These are phyloP conservation scores for Coix lacrymajobi DNA, from an alignment of 176 grass and related monocot species.

Conservation along the genomic window DNA sequence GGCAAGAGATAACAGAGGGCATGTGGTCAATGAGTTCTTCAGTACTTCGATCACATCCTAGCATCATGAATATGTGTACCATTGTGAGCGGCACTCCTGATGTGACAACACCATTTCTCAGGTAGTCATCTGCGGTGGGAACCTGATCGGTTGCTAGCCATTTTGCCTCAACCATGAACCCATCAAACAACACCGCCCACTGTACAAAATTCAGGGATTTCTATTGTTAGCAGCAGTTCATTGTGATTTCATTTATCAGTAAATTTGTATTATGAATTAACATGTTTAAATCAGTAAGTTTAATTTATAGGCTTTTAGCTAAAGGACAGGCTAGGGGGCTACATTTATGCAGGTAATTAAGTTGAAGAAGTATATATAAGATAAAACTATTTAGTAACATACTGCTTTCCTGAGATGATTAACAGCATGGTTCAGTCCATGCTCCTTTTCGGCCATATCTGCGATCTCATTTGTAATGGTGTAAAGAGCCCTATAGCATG, in stretches of 20 bases:
- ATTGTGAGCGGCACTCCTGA: constrained; percentile 27
- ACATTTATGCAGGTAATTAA: background rate
- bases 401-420: constrained; percentile 40
- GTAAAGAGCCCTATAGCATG: constrained; percentile 45
- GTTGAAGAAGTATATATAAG: background rate
- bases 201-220: background rate
- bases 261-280: background rate
- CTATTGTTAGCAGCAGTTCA: background rate
- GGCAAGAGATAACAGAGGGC: constrained; percentile 19
- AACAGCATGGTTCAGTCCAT: constrained; percentile 38
- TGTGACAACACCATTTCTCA: constrained; percentile 45
- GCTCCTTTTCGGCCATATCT: constrained; percentile 15
- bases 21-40: background rate
- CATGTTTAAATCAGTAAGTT: background rate
- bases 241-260: background rate
- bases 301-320: background rate
- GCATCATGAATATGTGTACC: constrained; percentile 12
- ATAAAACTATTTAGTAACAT: background rate
- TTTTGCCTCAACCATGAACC: constrained; percentile 48
- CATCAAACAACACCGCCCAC: constrained; percentile 59
- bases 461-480: constrained; percentile 48
- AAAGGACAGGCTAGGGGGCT: too few relatives aligned
- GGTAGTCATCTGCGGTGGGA: constrained; percentile 33
- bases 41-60: constrained; percentile 16
- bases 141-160: constrained; percentile 38